phyloP scores from a whole-genome alignment of 441 rosid species.

The Hura crepitans region DNA sequence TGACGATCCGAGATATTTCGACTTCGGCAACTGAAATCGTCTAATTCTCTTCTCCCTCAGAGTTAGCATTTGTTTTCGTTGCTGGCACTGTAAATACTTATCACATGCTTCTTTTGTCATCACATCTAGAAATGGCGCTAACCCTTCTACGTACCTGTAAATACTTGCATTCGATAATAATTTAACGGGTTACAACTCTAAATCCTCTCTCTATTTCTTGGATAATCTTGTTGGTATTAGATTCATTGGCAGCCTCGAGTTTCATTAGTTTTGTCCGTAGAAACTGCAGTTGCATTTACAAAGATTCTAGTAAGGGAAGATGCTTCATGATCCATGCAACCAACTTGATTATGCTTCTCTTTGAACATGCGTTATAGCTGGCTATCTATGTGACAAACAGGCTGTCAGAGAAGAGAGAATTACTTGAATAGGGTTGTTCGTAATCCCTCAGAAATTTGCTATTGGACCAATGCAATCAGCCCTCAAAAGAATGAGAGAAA shows the following conservation, averaged over 20 bases:
- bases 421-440: too few relatives aligned
- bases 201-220: neutral
- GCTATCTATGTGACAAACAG: too few relatives aligned
- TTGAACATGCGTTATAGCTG: too few relatives aligned
- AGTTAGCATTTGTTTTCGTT: conserved; percentile 13
- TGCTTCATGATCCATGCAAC: too few relatives aligned
- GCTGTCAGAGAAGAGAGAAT: too few relatives aligned
- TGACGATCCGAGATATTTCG: conserved; percentile 84
- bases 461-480: too few relatives aligned
- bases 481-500: too few relatives aligned
- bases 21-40: conserved; percentile 52
- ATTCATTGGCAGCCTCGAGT: neutral
- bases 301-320: too few relatives aligned
- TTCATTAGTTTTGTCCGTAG: neutral
- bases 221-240: neutral
- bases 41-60: conserved; percentile 13
- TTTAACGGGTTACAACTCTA: neutral
- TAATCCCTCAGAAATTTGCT: too few relatives aligned
- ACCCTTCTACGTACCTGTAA: conserved; percentile 31
- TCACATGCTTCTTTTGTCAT: conserved; percentile 17
- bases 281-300: too few relatives aligned
- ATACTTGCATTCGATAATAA: conserved; percentile 23
- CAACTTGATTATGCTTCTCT: too few relatives aligned
- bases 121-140: conserved; percentile 29
- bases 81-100: conserved; percentile 37